Conservation (phyloP, 768 basidiomycete species). For the Pleurotus tuoliensis region DNA sequence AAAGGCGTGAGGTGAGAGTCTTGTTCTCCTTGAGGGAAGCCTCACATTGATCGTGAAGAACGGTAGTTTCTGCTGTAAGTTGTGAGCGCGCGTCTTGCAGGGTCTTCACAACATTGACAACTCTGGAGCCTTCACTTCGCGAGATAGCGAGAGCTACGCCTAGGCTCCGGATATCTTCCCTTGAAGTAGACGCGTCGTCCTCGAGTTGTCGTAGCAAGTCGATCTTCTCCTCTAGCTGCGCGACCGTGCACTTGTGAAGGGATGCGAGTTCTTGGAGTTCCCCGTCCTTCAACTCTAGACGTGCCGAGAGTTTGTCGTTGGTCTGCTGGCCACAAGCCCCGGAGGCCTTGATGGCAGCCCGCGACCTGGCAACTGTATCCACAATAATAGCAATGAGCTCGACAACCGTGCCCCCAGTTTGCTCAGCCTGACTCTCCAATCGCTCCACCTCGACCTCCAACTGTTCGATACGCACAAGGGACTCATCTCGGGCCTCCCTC, state of each 20-base stretch:
- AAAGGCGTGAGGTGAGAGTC: conserved; percentile 7
- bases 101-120: conserved; percentile 1
- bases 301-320: neutral
- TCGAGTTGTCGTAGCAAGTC: neutral
- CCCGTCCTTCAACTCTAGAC: neutral
- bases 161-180: conserved; percentile 15
- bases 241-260: conserved; percentile 8
- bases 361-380: conserved; percentile 29
- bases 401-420: conserved; percentile 30
- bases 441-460: conserved; percentile 16
- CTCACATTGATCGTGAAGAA: conserved; percentile 10
- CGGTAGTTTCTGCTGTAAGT: neutral
- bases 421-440: conserved; percentile 18
- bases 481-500: conserved; percentile 66
- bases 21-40: conserved; percentile 1
- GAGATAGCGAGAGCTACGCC: conserved; percentile 23
- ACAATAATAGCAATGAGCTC: conserved; percentile 35
- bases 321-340: neutral
- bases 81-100: neutral
- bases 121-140: conserved; percentile 8
- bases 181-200: neutral
- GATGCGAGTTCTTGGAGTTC: conserved; percentile 10
- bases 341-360: conserved; percentile 14
- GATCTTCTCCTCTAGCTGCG: conserved; percentile 7
- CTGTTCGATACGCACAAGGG: conserved; percentile 46